phyloP scores from a whole-genome alignment of 257 asterid species.

The Anisodus acutangulus region DNA sequence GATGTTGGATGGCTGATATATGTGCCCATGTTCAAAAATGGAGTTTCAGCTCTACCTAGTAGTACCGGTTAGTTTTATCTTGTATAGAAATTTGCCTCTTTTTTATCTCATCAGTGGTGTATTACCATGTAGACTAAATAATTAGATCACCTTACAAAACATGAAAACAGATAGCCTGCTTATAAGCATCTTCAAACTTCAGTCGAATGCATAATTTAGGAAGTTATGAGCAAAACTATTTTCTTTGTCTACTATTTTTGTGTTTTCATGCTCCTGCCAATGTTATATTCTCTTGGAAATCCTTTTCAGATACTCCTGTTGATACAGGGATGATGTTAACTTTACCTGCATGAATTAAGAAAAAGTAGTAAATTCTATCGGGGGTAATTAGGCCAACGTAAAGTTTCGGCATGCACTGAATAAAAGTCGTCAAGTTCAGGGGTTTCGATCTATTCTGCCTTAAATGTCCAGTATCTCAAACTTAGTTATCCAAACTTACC shows the following conservation, averaged over 20 bases:
- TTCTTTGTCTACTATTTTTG: too few species aligned
- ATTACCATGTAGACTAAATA: neutral
- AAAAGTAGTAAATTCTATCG: neutral
- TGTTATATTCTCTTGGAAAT: neutral
- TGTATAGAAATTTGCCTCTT: neutral
- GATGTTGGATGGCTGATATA: conserved; percentile 59
- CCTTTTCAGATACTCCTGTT: neutral
- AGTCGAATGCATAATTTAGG: too few species aligned
- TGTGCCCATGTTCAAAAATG: conserved; percentile 55
- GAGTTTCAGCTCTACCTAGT: neutral
- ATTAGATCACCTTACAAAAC: neutral
- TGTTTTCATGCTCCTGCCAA: too few species aligned
- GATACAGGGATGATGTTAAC: too few species aligned
- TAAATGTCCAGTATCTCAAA: neutral
- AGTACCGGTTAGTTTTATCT: neutral
- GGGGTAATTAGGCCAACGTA: too few species aligned
- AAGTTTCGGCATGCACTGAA: too few species aligned
- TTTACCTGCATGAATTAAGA: too few species aligned
- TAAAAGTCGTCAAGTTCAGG: too few species aligned
- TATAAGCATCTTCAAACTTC: neutral
- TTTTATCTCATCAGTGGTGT: conserved; percentile 5
- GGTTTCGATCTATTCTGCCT: too few species aligned
- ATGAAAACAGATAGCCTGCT: neutral
- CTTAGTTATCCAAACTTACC: neutral
- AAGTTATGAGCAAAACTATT: too few species aligned